Base-by-base conservation (phyloP, 352 stramenopile genomes). In the Pythium biforme region DNA sequence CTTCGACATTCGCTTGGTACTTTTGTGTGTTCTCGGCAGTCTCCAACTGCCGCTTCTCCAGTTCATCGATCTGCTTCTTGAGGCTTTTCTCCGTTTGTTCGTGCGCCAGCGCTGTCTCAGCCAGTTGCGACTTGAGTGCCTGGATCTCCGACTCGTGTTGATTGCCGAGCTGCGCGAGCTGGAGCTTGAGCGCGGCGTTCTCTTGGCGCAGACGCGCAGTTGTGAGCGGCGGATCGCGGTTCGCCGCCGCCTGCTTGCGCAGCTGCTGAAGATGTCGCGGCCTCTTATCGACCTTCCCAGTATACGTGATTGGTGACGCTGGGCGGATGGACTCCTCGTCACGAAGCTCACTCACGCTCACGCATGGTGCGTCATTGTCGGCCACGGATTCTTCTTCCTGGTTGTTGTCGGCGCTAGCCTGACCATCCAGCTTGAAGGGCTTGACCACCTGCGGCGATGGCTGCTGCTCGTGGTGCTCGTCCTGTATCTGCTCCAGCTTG, bases 331-430 rank as follows among this genome's bases (percentile, higher is more conserved):
- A n/a, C 17, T 57, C 17, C 4, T 46, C 49, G 1, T 19, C 27
- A 29, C 31, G 27, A 23, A 29, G 8, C 7, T 40, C 17, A 17
- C 19, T 6, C 27, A 45, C 14, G 34, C 9, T 7, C 17, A 23
- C 19, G 23, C n/a, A 29, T 43, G n/a, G n/a, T n/a, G 46, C 33
- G 22, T 15, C 11, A 8, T 55, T 27, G 3, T 34, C 23, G 6
- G 20, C 17, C 34, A 19, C 29, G 11, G 20, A 23, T 19, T 56
- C 52, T 39, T 69, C 62, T 41, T 62, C 62, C 41, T 69, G 62
- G 54, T 69, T 69, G 40, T 69, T 64, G 19, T 64, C 41, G 11
- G 47, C 55, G n/a, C n/a, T n/a, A 34, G 49, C 52, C 10, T 56
- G 29, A 17, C 19, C 37, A 8, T 26, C 31, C 14, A 34, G 20